Conservation (phyloP, 352 stramenopile species). For the Phytophthora podocarpi region DNA sequence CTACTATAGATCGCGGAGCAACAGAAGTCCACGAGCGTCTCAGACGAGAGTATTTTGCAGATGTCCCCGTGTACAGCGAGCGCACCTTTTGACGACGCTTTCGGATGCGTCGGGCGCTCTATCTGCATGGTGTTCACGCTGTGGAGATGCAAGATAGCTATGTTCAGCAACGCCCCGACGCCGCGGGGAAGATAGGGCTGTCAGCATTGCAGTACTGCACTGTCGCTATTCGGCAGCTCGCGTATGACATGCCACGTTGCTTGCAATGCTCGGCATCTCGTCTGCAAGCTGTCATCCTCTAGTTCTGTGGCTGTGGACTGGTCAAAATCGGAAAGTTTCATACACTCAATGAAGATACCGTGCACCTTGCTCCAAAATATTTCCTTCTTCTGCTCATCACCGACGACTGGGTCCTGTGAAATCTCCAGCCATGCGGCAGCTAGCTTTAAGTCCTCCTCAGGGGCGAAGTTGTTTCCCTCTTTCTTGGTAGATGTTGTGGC, state of each 20-base stretch:
- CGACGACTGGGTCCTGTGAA: no score
- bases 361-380: no score
- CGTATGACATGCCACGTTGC: slow-evolving; percentile 3
- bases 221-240: slow-evolving; percentile 1
- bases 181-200: background rate
- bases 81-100: background rate
- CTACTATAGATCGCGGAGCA: background rate
- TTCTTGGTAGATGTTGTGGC: no score
- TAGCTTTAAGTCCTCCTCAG: no score
- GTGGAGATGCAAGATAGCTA: background rate
- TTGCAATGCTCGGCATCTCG: no score
- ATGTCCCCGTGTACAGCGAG: background rate
- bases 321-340: no score
- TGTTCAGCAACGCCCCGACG: background rate
- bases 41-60: background rate
- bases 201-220: slow-evolving; percentile 10
- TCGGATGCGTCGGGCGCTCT: background rate
- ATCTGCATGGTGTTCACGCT: background rate
- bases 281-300: no score
- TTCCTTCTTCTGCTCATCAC: no score
- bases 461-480: no score
- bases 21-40: background rate
- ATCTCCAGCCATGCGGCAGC: no score
- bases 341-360: no score
- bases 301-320: no score